These are phyloP conservation scores for Arachnomyces sp. DNA, from an alignment of 2,329 filamentous ascomycete species.

Conservation along the genomic window DNA sequence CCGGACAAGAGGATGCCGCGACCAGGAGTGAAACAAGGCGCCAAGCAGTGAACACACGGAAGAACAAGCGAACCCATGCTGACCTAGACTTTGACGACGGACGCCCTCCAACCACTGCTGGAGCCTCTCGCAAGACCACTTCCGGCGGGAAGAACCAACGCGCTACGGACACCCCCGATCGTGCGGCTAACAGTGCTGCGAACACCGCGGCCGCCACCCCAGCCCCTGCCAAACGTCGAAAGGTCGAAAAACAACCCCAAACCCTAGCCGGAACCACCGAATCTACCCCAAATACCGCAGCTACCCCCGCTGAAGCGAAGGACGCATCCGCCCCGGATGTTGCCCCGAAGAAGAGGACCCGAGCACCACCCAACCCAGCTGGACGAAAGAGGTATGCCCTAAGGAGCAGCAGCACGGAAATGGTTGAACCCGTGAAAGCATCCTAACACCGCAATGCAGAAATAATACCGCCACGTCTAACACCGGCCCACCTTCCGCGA, in stretches of 20 bases:
- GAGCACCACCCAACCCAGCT: slow-evolving; percentile 56
- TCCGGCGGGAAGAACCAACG: neutral
- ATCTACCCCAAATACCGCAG: slow-evolving; percentile 16
- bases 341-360: slow-evolving; percentile 57
- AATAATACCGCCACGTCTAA: slow-evolving; percentile 42
- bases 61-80: slow-evolving; percentile 62
- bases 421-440: neutral
- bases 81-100: slow-evolving; percentile 74
- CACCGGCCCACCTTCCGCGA: slow-evolving; percentile 58
- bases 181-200: slow-evolving; percentile 38
- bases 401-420: neutral
- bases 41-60: slow-evolving; percentile 70
- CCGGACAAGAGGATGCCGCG: slow-evolving; percentile 71
- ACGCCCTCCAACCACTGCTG: slow-evolving; percentile 31
- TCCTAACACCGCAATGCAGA: slow-evolving; percentile 21
- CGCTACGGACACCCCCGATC: slow-evolving; percentile 17
- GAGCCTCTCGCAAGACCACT: slow-evolving; percentile 22
- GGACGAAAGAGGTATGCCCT: slow-evolving; percentile 64
- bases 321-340: slow-evolving; percentile 59
- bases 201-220: slow-evolving; percentile 54
- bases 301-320: slow-evolving; percentile 42
- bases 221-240: slow-evolving; percentile 62
- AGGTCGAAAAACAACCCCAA: slow-evolving; percentile 60
- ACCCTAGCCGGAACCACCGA: slow-evolving; percentile 20
- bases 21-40: slow-evolving; percentile 77